Evolutionary conservation across 306 rosid genomes (phyloP), one percentile per base, ranked within the genome.

Genomic region (Spatholobus suberectus): DNA sequence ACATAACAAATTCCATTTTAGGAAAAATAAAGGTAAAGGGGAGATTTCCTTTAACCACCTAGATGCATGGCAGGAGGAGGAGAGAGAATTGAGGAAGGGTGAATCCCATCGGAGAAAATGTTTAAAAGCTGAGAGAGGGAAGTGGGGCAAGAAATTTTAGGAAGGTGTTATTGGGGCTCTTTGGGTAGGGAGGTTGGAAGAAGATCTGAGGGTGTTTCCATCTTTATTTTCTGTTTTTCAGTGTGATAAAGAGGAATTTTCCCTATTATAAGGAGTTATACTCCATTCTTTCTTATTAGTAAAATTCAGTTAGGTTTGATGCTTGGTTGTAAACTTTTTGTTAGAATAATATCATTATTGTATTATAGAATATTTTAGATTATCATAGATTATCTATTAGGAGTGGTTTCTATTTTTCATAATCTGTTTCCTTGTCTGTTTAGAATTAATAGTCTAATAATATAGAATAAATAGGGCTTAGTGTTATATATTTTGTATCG

Each of bases 141-240:
- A 29, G 7, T 34, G 24, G 52, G 13, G 54, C 8, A 23, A 21
- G 52, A 40, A 41, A 43, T 69, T 69, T 18, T 14, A 14, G 66
- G 9, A 46, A 49, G 17, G 35, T 58, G 8, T 65, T 58, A 21
- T 65, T 23, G 58, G 68, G 58, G 40, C 11, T 18, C 20, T 51
- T 37, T 35, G 29, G 43, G 46, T 35, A 52, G 21, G 21, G 46
- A 26, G 9, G 76, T 69, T 40, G 35, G 23, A 6, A 20, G 38
- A 61, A 76, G 27, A 63, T 77, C 49, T 77, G 63, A 63, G 24
- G 73, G 44, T 63, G 44, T 29, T 59, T 44, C 14, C 8, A 32
- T 12, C 37, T 46, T 34, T 17, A 29, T 63, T 8, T 63, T 63
- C 13, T 37, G 32, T 13, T 46, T 63, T 40, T 47, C 17, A 29